These are phyloP conservation scores for Penicillium crystallinum DNA, from an alignment of 495 filamentous ascomycete species.

Conservation along the genomic window DNA sequence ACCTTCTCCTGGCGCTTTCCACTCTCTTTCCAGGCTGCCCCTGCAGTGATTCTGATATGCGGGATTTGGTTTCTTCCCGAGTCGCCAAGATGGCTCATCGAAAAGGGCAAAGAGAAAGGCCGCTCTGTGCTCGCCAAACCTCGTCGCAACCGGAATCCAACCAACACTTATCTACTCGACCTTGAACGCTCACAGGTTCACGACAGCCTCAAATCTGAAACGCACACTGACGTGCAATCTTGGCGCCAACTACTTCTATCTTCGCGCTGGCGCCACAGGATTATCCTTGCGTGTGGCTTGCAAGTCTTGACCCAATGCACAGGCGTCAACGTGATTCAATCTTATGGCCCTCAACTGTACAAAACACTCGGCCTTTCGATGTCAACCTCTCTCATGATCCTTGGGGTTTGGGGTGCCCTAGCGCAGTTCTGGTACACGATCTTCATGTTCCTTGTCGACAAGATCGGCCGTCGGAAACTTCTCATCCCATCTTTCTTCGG, in stretches of 20 bases:
- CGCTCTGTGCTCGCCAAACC: slow-evolving; percentile 37
- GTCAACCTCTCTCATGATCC: slow-evolving; percentile 45
- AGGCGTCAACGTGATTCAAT: slow-evolving; percentile 50
- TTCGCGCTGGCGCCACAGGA: slow-evolving; percentile 38
- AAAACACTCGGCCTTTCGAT: slow-evolving; percentile 42
- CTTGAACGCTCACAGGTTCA: slow-evolving; percentile 45
- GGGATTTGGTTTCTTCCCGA: slow-evolving; percentile 51
- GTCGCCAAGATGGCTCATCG: slow-evolving; percentile 53
- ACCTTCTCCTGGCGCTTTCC: slow-evolving; percentile 53
- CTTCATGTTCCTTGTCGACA: slow-evolving; percentile 50
- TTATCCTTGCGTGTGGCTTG: slow-evolving; percentile 48
- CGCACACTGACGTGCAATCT: slow-evolving; percentile 23
- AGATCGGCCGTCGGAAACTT: slow-evolving; percentile 47
- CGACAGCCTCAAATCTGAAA: slow-evolving; percentile 38
- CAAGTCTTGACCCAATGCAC: slow-evolving; percentile 51
- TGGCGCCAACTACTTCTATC: slow-evolving; percentile 44
- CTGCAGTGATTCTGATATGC: slow-evolving; percentile 42
- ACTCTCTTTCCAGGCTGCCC: slow-evolving; percentile 49
- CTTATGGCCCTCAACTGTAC: slow-evolving; percentile 47
- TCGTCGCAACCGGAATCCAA: slow-evolving; percentile 34
- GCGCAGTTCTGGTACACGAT: slow-evolving; percentile 47
- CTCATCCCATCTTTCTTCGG: slow-evolving; percentile 48
- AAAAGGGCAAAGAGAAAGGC: slow-evolving; percentile 43
- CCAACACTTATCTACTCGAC: slow-evolving; percentile 40
- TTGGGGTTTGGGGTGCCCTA: slow-evolving; percentile 48